Conservation (phyloP, 2,329 filamentous ascomycete species). For the Apiospora pterosperma region DNA sequence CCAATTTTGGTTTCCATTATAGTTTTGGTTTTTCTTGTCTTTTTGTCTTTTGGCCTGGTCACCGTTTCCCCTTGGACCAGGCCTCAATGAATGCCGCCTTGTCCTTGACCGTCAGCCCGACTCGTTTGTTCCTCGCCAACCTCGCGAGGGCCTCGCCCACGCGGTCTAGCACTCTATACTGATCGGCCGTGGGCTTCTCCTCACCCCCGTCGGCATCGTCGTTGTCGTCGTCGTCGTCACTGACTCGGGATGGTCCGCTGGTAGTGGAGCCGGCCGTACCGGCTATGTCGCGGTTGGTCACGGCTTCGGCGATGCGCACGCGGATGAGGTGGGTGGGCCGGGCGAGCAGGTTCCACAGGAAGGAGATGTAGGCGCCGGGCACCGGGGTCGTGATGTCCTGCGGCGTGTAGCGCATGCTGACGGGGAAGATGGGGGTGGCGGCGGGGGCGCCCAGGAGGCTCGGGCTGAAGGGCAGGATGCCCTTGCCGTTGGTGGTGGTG, state of each 20-base stretch:
- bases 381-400: slow-evolving; percentile 88
- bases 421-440: slow-evolving; percentile 77
- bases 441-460: slow-evolving; percentile 66
- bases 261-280: slow-evolving; percentile 14
- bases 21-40: background rate
- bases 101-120: slow-evolving; percentile 78
- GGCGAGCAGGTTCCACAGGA: slow-evolving; percentile 83
- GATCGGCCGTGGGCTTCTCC: slow-evolving; percentile 44
- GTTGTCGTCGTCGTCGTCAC: slow-evolving; percentile 16
- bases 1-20: background rate
- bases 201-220: slow-evolving; percentile 22
- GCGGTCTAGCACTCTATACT: slow-evolving; percentile 70
- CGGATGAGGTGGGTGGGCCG: slow-evolving; percentile 85
- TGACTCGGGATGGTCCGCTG: slow-evolving; percentile 15
- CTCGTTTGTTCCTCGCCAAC: slow-evolving; percentile 81
- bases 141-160: slow-evolving; percentile 85
- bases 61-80: slow-evolving; percentile 44
- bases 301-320: slow-evolving; percentile 80
- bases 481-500: slow-evolving; percentile 89
- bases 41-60: background rate
- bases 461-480: slow-evolving; percentile 79
- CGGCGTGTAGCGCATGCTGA: slow-evolving; percentile 86
- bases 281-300: slow-evolving; percentile 43
- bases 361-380: slow-evolving; percentile 67
- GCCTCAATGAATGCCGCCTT: slow-evolving; percentile 79